Percentiles rank a stretch among this genome's conserved stretches.
These are phyloP conservation scores for Scytalidium sp. DNA, from an alignment of 2,329 filamentous ascomycete species.

Conservation along the genomic window DNA sequence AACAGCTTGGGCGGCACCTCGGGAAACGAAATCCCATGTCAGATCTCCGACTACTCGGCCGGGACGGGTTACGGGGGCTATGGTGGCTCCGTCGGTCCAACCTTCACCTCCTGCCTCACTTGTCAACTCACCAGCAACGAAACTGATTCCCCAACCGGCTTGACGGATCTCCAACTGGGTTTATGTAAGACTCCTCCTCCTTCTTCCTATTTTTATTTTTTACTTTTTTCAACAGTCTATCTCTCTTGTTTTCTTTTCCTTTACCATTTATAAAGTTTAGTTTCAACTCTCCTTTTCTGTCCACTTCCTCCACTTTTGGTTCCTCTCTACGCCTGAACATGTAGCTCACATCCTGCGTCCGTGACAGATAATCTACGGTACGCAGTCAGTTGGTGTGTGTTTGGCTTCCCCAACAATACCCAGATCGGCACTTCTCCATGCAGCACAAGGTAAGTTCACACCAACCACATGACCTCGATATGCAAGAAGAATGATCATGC, in stretches of 20 bases:
- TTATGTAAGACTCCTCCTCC: slow-evolving; percentile 45
- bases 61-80: slow-evolving; percentile 8
- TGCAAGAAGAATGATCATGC: too few species aligned
- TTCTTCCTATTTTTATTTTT: not conserved
- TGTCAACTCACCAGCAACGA: slow-evolving; percentile 41
- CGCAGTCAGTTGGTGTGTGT: slow-evolving; percentile 53
- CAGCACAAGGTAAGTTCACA: slow-evolving; percentile 49
- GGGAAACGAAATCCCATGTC: slow-evolving; percentile 21
- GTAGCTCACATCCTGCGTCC: too few species aligned
- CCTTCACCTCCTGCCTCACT: slow-evolving; percentile 20
- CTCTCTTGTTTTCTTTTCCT: too few species aligned
- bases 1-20: slow-evolving; percentile 22
- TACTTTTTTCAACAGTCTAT: too few species aligned
- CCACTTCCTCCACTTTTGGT: too few species aligned
- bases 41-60: not conserved
- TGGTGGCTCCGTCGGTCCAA: slow-evolving; percentile 6
- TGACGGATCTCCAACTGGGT: slow-evolving; percentile 51
- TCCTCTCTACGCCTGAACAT: too few species aligned
- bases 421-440: slow-evolving; percentile 39
- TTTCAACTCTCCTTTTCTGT: too few species aligned
- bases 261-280: too few species aligned
- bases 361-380: slow-evolving; percentile 59
- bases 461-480: too few species aligned
- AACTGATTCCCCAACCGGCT: slow-evolving; percentile 30
- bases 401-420: slow-evolving; percentile 42